Conservation (phyloP, 2,329 filamentous ascomycete genomes). For the Cladobotryum mycophilum region DNA sequence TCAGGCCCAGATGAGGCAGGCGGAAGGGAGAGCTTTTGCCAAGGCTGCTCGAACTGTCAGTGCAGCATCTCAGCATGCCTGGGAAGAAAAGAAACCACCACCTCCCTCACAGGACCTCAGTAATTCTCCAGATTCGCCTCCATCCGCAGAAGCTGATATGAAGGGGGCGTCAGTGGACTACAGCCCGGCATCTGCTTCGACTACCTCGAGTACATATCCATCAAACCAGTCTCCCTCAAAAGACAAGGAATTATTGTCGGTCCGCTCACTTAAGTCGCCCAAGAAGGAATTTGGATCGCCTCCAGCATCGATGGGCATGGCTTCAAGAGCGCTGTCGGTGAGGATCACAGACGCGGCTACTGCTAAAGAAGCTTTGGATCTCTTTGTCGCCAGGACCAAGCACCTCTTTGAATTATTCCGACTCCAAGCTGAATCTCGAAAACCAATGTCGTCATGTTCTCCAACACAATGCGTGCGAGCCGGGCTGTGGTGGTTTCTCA, state of each 20-base stretch:
- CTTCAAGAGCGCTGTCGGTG: slow-evolving; percentile 29
- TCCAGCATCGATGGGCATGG: slow-evolving; percentile 18
- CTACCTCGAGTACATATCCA: slow-evolving; percentile 25
- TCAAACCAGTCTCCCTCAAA: slow-evolving; percentile 8
- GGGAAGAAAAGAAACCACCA: slow-evolving; percentile 22
- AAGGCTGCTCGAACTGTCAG: slow-evolving; percentile 37
- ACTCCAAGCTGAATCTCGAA: slow-evolving; percentile 67
- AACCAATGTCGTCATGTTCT: slow-evolving; percentile 56
- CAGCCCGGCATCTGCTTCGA: slow-evolving; percentile 36
- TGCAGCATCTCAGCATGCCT: slow-evolving; percentile 26
- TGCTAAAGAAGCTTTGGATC: slow-evolving; percentile 59
- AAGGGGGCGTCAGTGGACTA: slow-evolving; percentile 27
- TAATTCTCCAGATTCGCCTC: slow-evolving; percentile 22
- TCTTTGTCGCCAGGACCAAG: slow-evolving; percentile 64
- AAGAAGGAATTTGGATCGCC: slow-evolving; percentile 17
- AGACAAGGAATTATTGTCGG: slow-evolving; percentile 4
- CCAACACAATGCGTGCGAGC: slow-evolving; percentile 64
- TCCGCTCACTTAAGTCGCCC: slow-evolving; percentile 20
- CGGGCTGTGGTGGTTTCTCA: slow-evolving; percentile 84
- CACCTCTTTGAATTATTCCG: slow-evolving; percentile 73
- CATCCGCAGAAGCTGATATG: slow-evolving; percentile 23
- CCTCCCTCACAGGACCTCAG: slow-evolving; percentile 13
- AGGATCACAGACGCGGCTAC: slow-evolving; percentile 40
- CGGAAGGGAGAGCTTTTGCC: slow-evolving; percentile 53
- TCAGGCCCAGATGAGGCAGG: slow-evolving; percentile 54